Evolutionary conservation across 192 early-diverging fungal species (phyloP).

Genomic region (Spizellomyces punctatus): DNA sequence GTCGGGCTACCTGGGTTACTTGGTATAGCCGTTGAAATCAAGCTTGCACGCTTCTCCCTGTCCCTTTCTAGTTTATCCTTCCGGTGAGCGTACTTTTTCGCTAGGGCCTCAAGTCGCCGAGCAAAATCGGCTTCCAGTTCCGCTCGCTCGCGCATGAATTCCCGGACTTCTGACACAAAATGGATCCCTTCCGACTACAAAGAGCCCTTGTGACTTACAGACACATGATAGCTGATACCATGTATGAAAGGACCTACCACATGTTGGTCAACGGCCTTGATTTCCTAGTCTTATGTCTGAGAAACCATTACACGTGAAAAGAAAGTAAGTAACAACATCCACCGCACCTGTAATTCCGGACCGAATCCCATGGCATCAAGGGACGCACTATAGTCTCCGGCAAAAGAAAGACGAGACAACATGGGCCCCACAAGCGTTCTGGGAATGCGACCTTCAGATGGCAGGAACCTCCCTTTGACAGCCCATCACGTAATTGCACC

Average conservation of each 20-base stretch:
- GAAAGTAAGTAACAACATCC: no score
- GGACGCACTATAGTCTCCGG: no score
- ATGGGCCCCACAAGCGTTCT: no score
- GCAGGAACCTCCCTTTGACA: no score
- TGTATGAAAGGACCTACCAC: slow-evolving; percentile 3
- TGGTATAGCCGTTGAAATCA: background rate
- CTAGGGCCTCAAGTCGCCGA: slow-evolving; percentile 63
- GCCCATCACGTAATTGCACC: no score
- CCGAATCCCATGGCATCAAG: slow-evolving; percentile 17
- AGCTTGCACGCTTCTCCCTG: background rate
- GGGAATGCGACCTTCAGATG: no score
- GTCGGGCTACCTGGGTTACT: no score
- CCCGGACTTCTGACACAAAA: slow-evolving; percentile 68
- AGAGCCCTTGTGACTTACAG: background rate
- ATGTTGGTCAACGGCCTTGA: slow-evolving; percentile 23
- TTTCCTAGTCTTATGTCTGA: slow-evolving; percentile 11
- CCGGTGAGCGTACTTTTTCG: slow-evolving; percentile 55
- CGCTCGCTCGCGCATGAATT: slow-evolving; percentile 69
- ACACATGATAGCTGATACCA: background rate
- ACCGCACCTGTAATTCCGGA: slow-evolving; percentile 17
- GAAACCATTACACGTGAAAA: no score
- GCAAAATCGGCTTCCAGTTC: slow-evolving; percentile 74
- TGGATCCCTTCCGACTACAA: slow-evolving; percentile 51
- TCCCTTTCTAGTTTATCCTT: slow-evolving; percentile 14
- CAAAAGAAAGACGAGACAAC: no score